Conservation (phyloP, 306 rosid genomes). For the Astragalus glycyphyllos region DNA sequence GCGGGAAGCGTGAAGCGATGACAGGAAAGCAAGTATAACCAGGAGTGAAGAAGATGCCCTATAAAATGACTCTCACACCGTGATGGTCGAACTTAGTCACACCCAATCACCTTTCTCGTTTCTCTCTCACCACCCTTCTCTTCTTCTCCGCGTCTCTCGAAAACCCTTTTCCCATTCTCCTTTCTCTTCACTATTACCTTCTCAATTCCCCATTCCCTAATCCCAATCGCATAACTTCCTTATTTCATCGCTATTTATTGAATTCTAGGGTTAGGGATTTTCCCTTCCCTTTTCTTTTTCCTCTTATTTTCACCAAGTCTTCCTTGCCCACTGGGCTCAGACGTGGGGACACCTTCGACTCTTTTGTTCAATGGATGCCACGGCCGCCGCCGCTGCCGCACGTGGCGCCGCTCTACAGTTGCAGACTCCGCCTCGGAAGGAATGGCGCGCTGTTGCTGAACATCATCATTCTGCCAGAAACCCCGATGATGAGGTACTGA, state of each 20-base stretch:
- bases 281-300: background rate
- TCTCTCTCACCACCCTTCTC: constrained; percentile 2
- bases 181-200: background rate
- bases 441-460: constrained; percentile 89
- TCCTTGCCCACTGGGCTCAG: constrained; percentile 5
- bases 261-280: constrained; percentile 76
- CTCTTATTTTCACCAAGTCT: background rate
- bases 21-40: constrained; percentile 26
- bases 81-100: constrained; percentile 37
- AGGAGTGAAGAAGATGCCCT: constrained; percentile 45
- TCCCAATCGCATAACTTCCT: background rate
- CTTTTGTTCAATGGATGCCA: constrained; percentile 73
- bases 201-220: constrained; percentile 2
- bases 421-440: constrained; percentile 62
- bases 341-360: constrained; percentile 49
- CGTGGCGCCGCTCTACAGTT: constrained; percentile 77
- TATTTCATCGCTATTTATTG: background rate
- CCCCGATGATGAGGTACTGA: constrained; percentile 76
- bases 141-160: constrained; percentile 40
- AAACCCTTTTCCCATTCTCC: constrained; percentile 46
- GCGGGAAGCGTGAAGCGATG: constrained; percentile 27
- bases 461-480: constrained; percentile 74
- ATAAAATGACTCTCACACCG: constrained; percentile 65
- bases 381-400: constrained; percentile 60
- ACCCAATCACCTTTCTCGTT: constrained; percentile 41